Conservation (phyloP, 345 rosid species). For the Camelina laxa region DNA sequence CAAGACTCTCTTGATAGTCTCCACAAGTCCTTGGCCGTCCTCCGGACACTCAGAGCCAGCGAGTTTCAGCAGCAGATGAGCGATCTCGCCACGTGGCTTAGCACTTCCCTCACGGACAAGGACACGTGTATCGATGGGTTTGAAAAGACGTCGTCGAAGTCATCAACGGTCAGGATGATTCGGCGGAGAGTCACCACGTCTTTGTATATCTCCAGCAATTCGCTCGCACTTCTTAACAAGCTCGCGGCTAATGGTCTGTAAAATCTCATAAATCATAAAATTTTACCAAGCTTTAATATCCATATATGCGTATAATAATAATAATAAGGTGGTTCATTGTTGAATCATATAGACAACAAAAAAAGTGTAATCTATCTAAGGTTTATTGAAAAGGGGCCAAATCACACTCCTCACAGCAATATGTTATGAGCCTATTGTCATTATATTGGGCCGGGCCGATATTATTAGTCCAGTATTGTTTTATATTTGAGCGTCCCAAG, state of each 20-base stretch:
- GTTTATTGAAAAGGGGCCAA: not conserved
- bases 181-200: slow-evolving; percentile 50
- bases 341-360: not conserved
- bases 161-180: slow-evolving; percentile 44
- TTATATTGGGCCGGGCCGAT: slow-evolving; percentile 13
- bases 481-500: slow-evolving; percentile 1
- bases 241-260: slow-evolving; percentile 62
- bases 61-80: slow-evolving; percentile 62
- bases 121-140: slow-evolving; percentile 88
- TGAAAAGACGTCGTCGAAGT: slow-evolving; percentile 43
- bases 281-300: not conserved
- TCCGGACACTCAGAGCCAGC: slow-evolving; percentile 54
- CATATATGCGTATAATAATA: slow-evolving; percentile 3
- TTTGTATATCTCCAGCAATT: slow-evolving; percentile 68
- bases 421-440: not conserved
- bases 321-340: slow-evolving; percentile 9
- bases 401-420: not conserved
- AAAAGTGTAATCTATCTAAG: not conserved
- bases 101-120: slow-evolving; percentile 69
- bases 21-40: slow-evolving; percentile 59
- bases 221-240: slow-evolving; percentile 80
- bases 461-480: not conserved
- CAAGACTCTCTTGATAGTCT: slow-evolving; percentile 64
- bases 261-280: slow-evolving; percentile 3
- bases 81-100: slow-evolving; percentile 71